A percentile compares a stretch with the other conserved stretches of the same genome.
These are phyloP conservation scores for Lactifluus pinguis DNA, from an alignment of 768 basidiomycete species.

Conservation along the genomic window DNA sequence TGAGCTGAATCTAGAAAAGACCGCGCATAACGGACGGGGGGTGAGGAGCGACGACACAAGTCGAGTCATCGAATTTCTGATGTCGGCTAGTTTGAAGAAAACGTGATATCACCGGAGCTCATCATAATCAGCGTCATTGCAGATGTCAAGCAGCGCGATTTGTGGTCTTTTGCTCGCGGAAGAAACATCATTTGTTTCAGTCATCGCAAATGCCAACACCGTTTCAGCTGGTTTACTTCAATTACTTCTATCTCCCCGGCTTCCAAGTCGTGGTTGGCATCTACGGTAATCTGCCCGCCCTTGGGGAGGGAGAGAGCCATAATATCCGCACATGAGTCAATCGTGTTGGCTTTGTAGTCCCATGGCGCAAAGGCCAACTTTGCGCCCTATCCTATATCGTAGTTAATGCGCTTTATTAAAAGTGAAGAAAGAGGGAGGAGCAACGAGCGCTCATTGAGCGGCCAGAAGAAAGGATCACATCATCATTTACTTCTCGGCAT, in stretches of 20 bases:
- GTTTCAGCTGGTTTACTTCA: neutral
- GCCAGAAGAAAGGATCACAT: neutral
- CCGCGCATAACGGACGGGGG: too few species aligned
- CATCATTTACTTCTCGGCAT: neutral
- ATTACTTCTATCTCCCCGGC: neutral
- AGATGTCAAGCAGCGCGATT: neutral
- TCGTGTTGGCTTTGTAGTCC: neutral
- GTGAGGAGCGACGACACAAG: too few species aligned
- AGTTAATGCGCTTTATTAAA: neutral
- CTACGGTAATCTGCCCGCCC: neutral
- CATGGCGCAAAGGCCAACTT: neutral
- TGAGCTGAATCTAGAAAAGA: neutral
- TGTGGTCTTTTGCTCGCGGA: neutral
- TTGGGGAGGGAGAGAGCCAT: neutral
- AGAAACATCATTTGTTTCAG: neutral
- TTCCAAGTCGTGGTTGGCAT: neutral
- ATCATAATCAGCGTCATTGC: neutral
- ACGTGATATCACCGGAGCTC: neutral
- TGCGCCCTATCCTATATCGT: neutral
- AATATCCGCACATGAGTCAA: neutral
- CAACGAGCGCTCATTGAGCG: neutral
- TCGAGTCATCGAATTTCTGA: too few species aligned
- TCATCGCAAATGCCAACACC: neutral
- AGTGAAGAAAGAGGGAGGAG: neutral
- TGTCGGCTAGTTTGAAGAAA: too few species aligned